These are phyloP conservation scores for Apophysomyces sp. DNA, from an alignment of 371 early-diverging fungal species.

Conservation along the genomic window DNA sequence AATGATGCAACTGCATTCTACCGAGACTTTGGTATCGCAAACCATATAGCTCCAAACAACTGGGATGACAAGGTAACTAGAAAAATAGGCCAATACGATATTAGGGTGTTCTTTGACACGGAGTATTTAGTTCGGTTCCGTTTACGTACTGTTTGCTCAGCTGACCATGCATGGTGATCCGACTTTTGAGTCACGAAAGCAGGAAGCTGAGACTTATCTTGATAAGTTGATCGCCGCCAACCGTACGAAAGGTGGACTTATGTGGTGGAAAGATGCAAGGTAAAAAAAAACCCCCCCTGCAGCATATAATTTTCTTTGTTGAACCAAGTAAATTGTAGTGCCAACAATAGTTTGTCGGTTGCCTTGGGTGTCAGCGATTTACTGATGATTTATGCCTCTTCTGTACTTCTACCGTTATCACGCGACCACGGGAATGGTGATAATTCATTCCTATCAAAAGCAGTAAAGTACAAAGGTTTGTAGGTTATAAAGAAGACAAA, in stretches of 20 bases:
- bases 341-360: slow-evolving; percentile 13
- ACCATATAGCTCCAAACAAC: slow-evolving; percentile 13
- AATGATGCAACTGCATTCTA: slow-evolving; percentile 29
- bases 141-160: slow-evolving; percentile 41
- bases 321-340: slow-evolving; percentile 5
- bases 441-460: slow-evolving; percentile 6
- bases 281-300: background rate
- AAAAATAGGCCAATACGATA: background rate
- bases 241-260: slow-evolving; percentile 41
- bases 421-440: background rate
- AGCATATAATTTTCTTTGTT: background rate
- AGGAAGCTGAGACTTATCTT: slow-evolving; percentile 27
- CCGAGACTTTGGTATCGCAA: slow-evolving; percentile 7
- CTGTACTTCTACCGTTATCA: slow-evolving; percentile 12
- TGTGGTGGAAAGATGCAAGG: slow-evolving; percentile 42
- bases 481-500: background rate
- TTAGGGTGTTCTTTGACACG: background rate
- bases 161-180: slow-evolving; percentile 5
- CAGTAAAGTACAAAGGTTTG: background rate
- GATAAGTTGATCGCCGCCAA: slow-evolving; percentile 24
- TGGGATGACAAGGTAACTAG: slow-evolving; percentile 28
- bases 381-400: slow-evolving; percentile 12
- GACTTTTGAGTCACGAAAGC: slow-evolving; percentile 10
- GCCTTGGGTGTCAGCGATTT: slow-evolving; percentile 19
- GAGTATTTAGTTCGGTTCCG: slow-evolving; percentile 25